Conservation (phyloP, 2,329 filamentous ascomycete species). For the Aspergillus ustus region DNA sequence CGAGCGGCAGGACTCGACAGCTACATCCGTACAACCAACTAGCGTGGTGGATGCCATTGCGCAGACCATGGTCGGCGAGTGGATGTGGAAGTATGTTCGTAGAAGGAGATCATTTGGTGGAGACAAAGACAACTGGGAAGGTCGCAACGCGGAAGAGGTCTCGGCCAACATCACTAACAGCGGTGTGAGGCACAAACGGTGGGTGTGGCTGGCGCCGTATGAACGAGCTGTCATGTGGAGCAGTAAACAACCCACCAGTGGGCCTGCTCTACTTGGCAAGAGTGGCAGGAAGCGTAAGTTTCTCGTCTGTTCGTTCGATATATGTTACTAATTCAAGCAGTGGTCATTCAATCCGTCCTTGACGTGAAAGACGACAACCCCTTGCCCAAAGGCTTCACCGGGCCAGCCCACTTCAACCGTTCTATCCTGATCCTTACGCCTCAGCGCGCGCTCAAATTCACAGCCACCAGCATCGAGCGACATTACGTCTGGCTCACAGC, state of each 20-base stretch:
- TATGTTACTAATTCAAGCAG: constrained; percentile 52
- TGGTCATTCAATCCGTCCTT: constrained; percentile 92
- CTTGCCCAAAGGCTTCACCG: constrained; percentile 69
- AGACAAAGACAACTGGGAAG: constrained; percentile 54
- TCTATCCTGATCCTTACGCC: constrained; percentile 95
- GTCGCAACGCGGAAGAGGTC: constrained; percentile 68
- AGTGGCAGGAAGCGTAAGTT: constrained; percentile 88
- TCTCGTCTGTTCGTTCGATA: constrained; percentile 8
- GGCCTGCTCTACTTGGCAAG: constrained; percentile 88
- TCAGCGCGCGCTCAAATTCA: constrained; percentile 93
- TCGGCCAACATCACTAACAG: constrained; percentile 69
- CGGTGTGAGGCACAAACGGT: constrained; percentile 83
- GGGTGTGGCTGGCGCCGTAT: constrained; percentile 98
- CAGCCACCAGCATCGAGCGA: constrained; percentile 77
- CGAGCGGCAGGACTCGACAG: constrained; percentile 55
- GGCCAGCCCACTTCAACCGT: constrained; percentile 73
- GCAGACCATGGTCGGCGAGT: constrained; percentile 95
- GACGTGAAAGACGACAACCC: constrained; percentile 96
- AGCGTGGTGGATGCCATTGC: constrained; percentile 95
- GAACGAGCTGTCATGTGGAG: constrained; percentile 97
- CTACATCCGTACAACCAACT: constrained; percentile 67
- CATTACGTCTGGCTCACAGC: constrained; percentile 96
- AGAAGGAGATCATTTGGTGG: constrained; percentile 87
- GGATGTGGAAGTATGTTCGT: constrained; percentile 56
- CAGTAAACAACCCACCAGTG: constrained; percentile 91